Conservation (phyloP, 768 basidiomycete species). For the Podaxis sp. region DNA sequence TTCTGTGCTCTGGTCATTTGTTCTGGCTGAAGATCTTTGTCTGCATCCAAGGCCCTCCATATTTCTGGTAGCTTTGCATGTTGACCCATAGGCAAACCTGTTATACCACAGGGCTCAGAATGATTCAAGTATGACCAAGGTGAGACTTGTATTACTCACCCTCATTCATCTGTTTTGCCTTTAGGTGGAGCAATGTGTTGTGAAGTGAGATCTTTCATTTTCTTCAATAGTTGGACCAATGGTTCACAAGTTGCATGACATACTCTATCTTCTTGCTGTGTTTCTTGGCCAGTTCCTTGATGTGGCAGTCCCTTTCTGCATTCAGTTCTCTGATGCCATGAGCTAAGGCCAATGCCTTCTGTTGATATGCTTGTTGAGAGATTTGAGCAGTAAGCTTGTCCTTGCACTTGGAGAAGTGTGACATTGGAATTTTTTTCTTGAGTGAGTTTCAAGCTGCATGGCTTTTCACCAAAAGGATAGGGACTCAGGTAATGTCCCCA, state of each 20-base stretch:
- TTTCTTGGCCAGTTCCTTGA: background rate
- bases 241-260: background rate
- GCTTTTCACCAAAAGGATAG: too few species aligned
- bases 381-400: background rate
- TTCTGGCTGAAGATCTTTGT: background rate
- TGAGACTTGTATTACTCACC: background rate
- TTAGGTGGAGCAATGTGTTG: background rate
- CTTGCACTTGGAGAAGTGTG: background rate
- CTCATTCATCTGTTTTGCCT: background rate
- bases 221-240: background rate
- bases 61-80: background rate
- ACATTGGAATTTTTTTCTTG: too few species aligned
- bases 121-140: background rate
- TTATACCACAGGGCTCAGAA: too few species aligned
- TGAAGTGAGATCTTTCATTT: background rate
- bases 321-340: background rate
- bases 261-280: background rate
- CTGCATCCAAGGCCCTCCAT: background rate
- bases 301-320: background rate
- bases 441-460: too few species aligned
- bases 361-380: background rate
- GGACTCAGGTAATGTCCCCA: too few species aligned
- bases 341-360: background rate
- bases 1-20: background rate
- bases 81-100: background rate